These are phyloP conservation scores for Scleroderma citrinum DNA, from an alignment of 768 basidiomycete species.

Conservation along the genomic window DNA sequence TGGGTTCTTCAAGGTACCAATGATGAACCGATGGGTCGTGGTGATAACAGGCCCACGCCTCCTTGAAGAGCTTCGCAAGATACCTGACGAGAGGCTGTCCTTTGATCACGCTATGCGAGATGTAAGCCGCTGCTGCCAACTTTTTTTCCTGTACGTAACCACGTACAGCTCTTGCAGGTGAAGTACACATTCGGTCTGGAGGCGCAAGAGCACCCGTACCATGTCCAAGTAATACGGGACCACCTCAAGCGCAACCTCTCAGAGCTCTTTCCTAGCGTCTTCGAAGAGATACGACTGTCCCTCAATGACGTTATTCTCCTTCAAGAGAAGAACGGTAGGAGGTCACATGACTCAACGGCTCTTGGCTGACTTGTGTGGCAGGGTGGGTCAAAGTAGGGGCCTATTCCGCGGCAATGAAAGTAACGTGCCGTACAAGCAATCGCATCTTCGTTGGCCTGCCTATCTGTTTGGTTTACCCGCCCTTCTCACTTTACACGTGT, in stretches of 20 bases:
- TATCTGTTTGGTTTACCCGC: conserved; percentile 25
- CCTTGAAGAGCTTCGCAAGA: conserved; percentile 46
- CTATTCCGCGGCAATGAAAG: conserved; percentile 23
- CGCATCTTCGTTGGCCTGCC: conserved; percentile 37
- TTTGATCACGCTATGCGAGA: conserved; percentile 34
- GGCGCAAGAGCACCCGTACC: conserved; percentile 30
- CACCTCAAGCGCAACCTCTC: conserved; percentile 32
- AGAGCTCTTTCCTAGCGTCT: conserved; percentile 26
- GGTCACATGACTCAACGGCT: conserved; percentile 3
- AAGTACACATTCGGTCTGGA: conserved; percentile 33
- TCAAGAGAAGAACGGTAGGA: conserved; percentile 15
- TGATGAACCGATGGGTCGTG: conserved; percentile 40
- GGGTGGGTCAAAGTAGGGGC: conserved; percentile 28
- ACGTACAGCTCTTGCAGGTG: conserved; percentile 30
- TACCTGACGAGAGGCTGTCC: conserved; percentile 43
- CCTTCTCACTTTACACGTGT: conserved; percentile 1
- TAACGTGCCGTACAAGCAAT: conserved; percentile 34
- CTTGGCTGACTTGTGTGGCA: conserved; percentile 7
- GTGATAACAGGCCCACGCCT: conserved; percentile 36
- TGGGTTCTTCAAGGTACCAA: conserved; percentile 39
- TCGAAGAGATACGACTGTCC: conserved; percentile 28
- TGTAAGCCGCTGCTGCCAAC: conserved; percentile 22
- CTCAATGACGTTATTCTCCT: conserved; percentile 26
- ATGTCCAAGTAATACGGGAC: conserved; percentile 27
- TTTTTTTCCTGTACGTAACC: conserved; percentile 14